Evolutionary conservation across 257 asterid genomes (phyloP).

Genomic region (Asclepias syriaca): DNA sequence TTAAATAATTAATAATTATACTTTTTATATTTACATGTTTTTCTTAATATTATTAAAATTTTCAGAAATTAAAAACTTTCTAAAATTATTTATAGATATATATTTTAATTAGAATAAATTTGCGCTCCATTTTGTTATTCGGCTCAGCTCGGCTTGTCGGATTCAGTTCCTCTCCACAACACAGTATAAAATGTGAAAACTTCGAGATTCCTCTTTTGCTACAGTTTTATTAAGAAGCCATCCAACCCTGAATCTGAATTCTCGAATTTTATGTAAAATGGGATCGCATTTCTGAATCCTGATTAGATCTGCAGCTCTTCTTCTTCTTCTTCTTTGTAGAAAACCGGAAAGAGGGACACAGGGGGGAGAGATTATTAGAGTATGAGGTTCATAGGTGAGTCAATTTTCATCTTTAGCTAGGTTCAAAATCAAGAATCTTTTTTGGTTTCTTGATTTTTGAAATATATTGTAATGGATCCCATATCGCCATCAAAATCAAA

Average conservation of each 20-base stretch:
- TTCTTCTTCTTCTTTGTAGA: not conserved
- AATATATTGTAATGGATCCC: slow-evolving; percentile 48
- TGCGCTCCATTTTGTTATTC: too few relatives aligned
- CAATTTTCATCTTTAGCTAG: not conserved
- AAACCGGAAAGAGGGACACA: not conserved
- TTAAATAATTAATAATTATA: too few relatives aligned
- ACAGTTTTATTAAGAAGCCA: not conserved
- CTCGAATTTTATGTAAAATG: not conserved
- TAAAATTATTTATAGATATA: too few relatives aligned
- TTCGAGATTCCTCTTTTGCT: too few relatives aligned
- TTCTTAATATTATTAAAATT: too few relatives aligned
- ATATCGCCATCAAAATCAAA: slow-evolving; percentile 66
- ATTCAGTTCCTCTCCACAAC: too few relatives aligned
- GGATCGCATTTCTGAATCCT: not conserved
- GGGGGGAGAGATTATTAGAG: not conserved
- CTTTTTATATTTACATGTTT: too few relatives aligned
- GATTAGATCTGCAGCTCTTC: not conserved
- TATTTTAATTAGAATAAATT: too few relatives aligned
- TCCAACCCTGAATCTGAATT: not conserved
- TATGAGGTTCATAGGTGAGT: not conserved
- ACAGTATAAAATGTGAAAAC: too few relatives aligned
- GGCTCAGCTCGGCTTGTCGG: too few relatives aligned
- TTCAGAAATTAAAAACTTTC: too few relatives aligned
- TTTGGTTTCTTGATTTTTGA: slow-evolving; percentile 10
- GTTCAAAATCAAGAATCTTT: not conserved